These are phyloP conservation scores for Erigeron philadelphicus DNA, from an alignment of 140 eudicot genomes.

Conservation along the genomic window DNA sequence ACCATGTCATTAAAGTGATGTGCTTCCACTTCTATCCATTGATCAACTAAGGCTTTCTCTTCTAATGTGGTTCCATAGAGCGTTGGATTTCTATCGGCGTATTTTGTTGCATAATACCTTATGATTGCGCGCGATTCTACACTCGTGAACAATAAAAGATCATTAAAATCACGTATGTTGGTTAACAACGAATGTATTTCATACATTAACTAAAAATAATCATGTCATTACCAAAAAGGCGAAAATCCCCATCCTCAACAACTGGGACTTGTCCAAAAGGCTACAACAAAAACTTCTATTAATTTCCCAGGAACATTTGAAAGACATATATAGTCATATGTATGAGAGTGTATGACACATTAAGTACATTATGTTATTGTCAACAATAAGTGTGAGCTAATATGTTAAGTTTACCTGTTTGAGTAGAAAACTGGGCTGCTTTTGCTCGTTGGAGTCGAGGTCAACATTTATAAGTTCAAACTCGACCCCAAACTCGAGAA, in stretches of 20 bases:
- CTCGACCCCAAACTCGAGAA: slow-evolving; percentile 46
- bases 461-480: slow-evolving; percentile 44
- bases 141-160: not conserved
- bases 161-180: not conserved
- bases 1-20: slow-evolving; percentile 51
- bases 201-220: not conserved
- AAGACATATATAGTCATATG: not conserved
- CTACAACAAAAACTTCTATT: slow-evolving; percentile 27
- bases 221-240: slow-evolving; percentile 44
- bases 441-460: slow-evolving; percentile 46
- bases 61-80: slow-evolving; percentile 49
- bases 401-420: slow-evolving; percentile 28
- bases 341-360: not conserved
- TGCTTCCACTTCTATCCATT: slow-evolving; percentile 78
- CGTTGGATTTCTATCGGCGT: slow-evolving; percentile 30
- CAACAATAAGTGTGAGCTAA: not conserved
- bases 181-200: not conserved
- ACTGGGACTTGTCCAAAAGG: slow-evolving; percentile 69
- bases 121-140: slow-evolving; percentile 73
- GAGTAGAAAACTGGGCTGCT: slow-evolving; percentile 33
- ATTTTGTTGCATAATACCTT: slow-evolving; percentile 60
- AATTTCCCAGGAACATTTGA: not conserved
- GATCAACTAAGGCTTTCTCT: slow-evolving; percentile 60
- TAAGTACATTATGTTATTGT: not conserved
- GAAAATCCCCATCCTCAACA: slow-evolving; percentile 55